Evolutionary conservation across 305 asterid species (phyloP).

Genomic region (Solanum aculeatissimum): DNA sequence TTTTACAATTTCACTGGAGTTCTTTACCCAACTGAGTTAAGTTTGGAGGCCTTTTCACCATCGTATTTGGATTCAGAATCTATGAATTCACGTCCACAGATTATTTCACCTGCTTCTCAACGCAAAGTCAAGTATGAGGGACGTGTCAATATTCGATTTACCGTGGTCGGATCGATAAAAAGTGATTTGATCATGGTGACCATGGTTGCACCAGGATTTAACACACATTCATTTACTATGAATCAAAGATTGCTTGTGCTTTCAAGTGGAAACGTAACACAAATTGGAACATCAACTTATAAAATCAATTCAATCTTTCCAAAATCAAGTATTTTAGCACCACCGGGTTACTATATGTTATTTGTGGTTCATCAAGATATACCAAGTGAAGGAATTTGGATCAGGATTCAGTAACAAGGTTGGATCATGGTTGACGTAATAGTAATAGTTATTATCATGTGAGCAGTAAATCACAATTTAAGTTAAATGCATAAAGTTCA

Average conservation of each 20-base stretch:
- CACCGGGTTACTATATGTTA: conserved; percentile 8
- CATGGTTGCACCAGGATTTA: conserved; percentile 27
- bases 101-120: neutral
- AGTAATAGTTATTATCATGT: neutral
- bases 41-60: conserved; percentile 5
- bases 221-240: conserved; percentile 14
- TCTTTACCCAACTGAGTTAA: neutral
- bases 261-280: neutral
- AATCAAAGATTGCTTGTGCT: conserved; percentile 10
- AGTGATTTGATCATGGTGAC: conserved; percentile 6
- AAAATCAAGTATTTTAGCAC: conserved; percentile 1
- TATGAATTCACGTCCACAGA: neutral
- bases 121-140: neutral
- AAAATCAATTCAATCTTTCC: neutral
- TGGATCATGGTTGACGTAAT: neutral
- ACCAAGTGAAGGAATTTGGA: conserved; percentile 11
- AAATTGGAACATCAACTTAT: neutral
- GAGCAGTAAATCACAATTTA: neutral
- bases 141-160: neutral
- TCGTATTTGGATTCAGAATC: neutral
- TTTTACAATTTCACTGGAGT: neutral
- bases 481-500: neutral
- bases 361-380: conserved; percentile 15
- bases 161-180: neutral
- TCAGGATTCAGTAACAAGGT: neutral